Evolutionary conservation across 805 yeast species (phyloP).

Genomic region (Lipomyces orientalis): DNA sequence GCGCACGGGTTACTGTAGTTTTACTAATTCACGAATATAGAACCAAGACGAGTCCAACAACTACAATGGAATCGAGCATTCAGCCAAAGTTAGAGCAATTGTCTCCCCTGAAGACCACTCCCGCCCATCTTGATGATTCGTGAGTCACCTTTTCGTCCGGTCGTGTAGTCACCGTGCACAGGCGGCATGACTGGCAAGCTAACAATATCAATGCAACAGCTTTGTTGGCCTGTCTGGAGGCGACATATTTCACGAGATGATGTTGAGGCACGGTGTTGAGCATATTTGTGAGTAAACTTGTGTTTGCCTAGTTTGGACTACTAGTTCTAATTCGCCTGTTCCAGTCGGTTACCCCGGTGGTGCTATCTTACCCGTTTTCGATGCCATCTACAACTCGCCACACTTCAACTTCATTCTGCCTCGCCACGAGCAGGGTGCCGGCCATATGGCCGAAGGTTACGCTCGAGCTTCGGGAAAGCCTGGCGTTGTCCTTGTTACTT

Average conservation of each 20-base stretch:
- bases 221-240: slow-evolving; percentile 98
- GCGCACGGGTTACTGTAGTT: background rate
- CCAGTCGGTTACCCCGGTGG: slow-evolving; percentile 95
- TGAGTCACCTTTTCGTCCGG: slow-evolving; percentile 11
- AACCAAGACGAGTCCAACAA: background rate
- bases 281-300: slow-evolving; percentile 60
- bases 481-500: slow-evolving; percentile 97
- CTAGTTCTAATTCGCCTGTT: slow-evolving; percentile 7
- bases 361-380: slow-evolving; percentile 96
- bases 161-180: background rate
- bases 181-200: background rate
- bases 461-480: slow-evolving; percentile 96
- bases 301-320: background rate
- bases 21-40: slow-evolving; percentile 3
- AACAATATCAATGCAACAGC: slow-evolving; percentile 48
- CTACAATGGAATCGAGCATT: background rate
- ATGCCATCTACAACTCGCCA: slow-evolving; percentile 91
- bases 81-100: background rate
- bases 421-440: slow-evolving; percentile 98
- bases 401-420: slow-evolving; percentile 91
- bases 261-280: slow-evolving; percentile 93
- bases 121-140: slow-evolving; percentile 34
- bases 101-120: slow-evolving; percentile 7
- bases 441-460: slow-evolving; percentile 99
- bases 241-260: slow-evolving; percentile 98